Evolutionary conservation across 129 eudicot genomes (phyloP).

Genomic region (Helianthus annuus): DNA sequence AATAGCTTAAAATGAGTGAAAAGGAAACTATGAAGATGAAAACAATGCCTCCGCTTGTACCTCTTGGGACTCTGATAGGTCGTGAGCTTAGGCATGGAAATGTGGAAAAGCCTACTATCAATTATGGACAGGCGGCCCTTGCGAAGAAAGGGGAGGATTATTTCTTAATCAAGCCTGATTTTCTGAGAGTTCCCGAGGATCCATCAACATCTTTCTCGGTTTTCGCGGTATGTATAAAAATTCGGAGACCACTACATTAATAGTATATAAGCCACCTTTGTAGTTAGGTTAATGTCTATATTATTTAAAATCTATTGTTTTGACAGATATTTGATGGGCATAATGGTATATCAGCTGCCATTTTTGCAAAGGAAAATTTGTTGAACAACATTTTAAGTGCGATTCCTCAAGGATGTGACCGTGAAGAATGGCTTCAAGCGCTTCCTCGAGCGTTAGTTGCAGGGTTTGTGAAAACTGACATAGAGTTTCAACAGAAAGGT

Average conservation of each 20-base stretch:
- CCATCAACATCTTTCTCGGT: conserved; percentile 71
- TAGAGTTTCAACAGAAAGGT: conserved; percentile 98
- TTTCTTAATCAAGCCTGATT: conserved; percentile 74
- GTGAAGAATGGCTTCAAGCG: conserved; percentile 99
- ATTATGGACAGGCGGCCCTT: conserved; percentile 86
- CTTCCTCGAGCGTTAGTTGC: conserved; percentile 96
- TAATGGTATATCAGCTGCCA: conserved; percentile 98
- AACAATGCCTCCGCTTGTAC: conserved; percentile 63
- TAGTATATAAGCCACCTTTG: no score
- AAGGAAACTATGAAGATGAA: conserved; percentile 54
- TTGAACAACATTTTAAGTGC: conserved; percentile 88
- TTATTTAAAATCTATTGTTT: neutral
- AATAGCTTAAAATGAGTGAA: conserved; percentile 56
- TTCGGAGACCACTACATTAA: no score
- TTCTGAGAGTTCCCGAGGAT: conserved; percentile 71
- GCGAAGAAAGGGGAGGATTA: conserved; percentile 98
- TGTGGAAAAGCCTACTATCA: conserved; percentile 76
- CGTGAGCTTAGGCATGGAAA: conserved; percentile 79
- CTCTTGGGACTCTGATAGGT: conserved; percentile 81
- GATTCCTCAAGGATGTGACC: conserved; percentile 69
- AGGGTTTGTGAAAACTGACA: conserved; percentile 98
- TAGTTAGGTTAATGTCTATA: no score
- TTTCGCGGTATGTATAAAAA: conserved; percentile 60
- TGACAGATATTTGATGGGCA: conserved; percentile 96
- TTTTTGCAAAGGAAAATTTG: conserved; percentile 83